Base-by-base conservation (phyloP, 345 rosid genomes). In the Euphorbia pulcherrima region DNA sequence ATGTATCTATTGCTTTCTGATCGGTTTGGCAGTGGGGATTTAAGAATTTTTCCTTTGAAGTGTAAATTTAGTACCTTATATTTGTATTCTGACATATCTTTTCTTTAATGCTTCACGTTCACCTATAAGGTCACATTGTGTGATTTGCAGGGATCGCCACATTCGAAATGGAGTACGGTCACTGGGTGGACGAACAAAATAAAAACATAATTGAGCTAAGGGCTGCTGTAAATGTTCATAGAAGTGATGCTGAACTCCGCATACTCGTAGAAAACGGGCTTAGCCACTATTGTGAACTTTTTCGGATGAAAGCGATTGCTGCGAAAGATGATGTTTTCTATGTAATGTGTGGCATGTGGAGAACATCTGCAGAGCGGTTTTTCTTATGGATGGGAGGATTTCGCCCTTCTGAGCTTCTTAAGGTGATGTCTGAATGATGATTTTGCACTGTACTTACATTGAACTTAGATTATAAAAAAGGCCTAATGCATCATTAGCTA, bases 371-470 rank as follows among this genome's bases (percentile, higher is more conserved):
- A 11, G 99, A 94, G 80, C 81, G 92, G n/a, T 86, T 91, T 69
- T 94, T 94, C 85, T 79, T 81, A 28, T 94, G 99, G 99, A 88
- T 94, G 1, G 99, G 97, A 26, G 99, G 99, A 44, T 94, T 88
- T 75, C 88, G 90, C 63, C 96, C 99, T 47, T 91, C 99, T 0
- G 96, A 90, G 68, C 92, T 94, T 71, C 90, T 94, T 64, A 84
- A 90, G 99, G 98, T 93, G 72, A 75, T 57, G 27, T 52, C 41
- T 13, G 16, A 21, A 24, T 60, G 40, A 56, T 55, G 17, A n/a
- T 56, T 68, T 40, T 56, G 9, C 23, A n/a, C 27, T 62, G 50
- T 37, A 37, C 8, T 20, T 23, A 6, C 40, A 23, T 61, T 62
- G 20, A 23, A 21, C 10, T 40, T 39, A 5, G 20, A 8, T 62